Evolutionary conservation across 192 early-diverging fungal genomes (phyloP), one percentile per base, ranked within the genome.

Genomic region (Linnemannia exigua): DNA sequence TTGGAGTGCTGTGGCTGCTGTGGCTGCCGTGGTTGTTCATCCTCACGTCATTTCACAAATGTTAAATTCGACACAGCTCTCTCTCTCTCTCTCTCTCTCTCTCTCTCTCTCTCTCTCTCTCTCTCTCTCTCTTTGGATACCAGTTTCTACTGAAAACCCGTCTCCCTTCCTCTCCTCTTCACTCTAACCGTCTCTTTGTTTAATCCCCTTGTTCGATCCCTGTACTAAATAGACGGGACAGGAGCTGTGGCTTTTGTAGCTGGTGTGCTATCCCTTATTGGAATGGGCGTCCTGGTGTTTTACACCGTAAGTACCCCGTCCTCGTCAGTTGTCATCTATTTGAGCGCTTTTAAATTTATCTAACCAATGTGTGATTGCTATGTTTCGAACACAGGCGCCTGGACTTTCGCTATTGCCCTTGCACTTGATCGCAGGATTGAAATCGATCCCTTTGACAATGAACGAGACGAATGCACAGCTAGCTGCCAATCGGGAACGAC

Each of bases 281-380:
- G 93, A 19, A 91, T 90, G 90, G 35, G 80, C 25, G 86, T 93
- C 11, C 90, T 90, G 54, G 80, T 94, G 25, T 82, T 76, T 22
- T 94, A 94, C 67, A 92, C 92, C 16, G 90, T 92, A 90, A 72
- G 82, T 35, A 38, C 22, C 9, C 67, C 5, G 6, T 31, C 17
- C 25, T 51, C 12, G 31, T 33, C 47, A n/a, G 46, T 28, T 12
- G 25, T 12, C 54, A 31, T n/a, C 7, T 25, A 14, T 15, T 46
- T 31, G 22, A 46, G 28, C n/a, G n/a, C n/a, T 47, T 9, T 35
- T 74, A 51, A 51, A 22, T 58, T 35, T 9, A 6, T 58, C 54
- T 63, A 31, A 63, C 58, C 9, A 2, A 8, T 67, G 1, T 25
- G 7, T 33, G 54, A 2, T 47, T 54, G n/a, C 70, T 31, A 33